These are phyloP conservation scores for Aureobasidium sp. DNA, from an alignment of 2,329 filamentous ascomycete species.

Conservation along the genomic window DNA sequence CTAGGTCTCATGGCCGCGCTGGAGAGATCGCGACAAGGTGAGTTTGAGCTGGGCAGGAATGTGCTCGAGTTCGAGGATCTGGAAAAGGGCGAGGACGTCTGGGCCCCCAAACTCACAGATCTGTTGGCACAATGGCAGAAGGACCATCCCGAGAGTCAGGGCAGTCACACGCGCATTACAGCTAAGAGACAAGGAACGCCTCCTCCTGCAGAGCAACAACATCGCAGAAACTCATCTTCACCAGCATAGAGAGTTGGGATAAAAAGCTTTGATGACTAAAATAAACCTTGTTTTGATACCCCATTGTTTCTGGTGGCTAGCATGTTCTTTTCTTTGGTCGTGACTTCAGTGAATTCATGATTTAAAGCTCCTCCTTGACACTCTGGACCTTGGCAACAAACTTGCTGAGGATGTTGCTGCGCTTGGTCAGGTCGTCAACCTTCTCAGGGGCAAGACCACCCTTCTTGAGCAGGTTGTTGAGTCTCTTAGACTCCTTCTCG, in stretches of 20 bases:
- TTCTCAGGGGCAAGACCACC: constrained; percentile 78
- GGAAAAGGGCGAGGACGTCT: constrained; percentile 65
- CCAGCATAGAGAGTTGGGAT: neutral
- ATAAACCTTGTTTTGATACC: neutral
- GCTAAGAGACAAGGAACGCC: neutral
- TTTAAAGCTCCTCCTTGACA: constrained; percentile 27
- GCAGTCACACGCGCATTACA: neutral
- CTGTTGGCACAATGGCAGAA: constrained; percentile 6
- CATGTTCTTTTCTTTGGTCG: neutral
- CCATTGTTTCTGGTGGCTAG: neutral
- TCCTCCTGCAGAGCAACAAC: neutral
- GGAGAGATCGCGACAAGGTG: constrained; percentile 69
- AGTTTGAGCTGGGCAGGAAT: constrained; percentile 66
- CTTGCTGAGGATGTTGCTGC: constrained; percentile 78
- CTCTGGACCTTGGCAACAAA: constrained; percentile 53
- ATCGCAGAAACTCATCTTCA: constrained; percentile 11
- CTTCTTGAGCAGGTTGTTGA: constrained; percentile 75
- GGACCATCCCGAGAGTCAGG: neutral
- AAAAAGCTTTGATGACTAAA: neutral
- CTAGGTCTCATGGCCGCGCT: constrained; percentile 81
- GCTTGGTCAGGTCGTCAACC: constrained; percentile 76
- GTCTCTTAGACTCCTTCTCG: constrained; percentile 73
- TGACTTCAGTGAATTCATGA: neutral
- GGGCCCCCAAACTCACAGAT: constrained; percentile 61
- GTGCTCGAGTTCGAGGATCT: constrained; percentile 74